Evolutionary conservation across 257 asterid species (phyloP).

Genomic region (Cynanchum wilfordii): DNA sequence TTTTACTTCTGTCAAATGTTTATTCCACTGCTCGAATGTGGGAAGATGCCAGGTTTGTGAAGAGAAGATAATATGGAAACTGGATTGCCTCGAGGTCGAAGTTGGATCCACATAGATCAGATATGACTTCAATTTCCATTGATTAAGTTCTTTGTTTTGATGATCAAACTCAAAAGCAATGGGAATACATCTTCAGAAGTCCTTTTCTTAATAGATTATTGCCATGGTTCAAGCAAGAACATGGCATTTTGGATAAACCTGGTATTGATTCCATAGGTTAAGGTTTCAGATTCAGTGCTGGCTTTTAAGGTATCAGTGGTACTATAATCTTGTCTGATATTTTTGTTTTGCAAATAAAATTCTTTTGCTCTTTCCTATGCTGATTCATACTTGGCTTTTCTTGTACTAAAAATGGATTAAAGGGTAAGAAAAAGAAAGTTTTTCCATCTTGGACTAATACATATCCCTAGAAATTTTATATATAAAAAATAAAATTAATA

Average conservation of each 20-base stretch:
- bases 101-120: slow-evolving; percentile 64
- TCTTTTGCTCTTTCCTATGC: not conserved
- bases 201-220: too few relatives aligned
- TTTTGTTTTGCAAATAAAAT: not conserved
- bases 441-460: too few relatives aligned
- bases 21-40: slow-evolving; percentile 64
- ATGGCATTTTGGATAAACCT: not conserved
- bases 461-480: too few relatives aligned
- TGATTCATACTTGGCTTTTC: not conserved
- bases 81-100: slow-evolving; percentile 61
- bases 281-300: not conserved
- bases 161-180: slow-evolving; percentile 41
- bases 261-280: not conserved
- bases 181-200: not conserved
- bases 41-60: slow-evolving; percentile 56
- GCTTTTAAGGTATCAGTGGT: not conserved
- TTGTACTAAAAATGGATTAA: too few relatives aligned
- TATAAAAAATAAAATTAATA: too few relatives aligned
- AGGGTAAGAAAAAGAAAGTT: too few relatives aligned
- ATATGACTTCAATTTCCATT: slow-evolving; percentile 20
- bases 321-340: not conserved
- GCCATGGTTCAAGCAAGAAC: not conserved
- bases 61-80: slow-evolving; percentile 41
- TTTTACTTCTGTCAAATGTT: slow-evolving; percentile 58
- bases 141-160: slow-evolving; percentile 45